Base-by-base conservation (phyloP, 78 protist genomes). In the Dictyostelium intermedium region DNA sequence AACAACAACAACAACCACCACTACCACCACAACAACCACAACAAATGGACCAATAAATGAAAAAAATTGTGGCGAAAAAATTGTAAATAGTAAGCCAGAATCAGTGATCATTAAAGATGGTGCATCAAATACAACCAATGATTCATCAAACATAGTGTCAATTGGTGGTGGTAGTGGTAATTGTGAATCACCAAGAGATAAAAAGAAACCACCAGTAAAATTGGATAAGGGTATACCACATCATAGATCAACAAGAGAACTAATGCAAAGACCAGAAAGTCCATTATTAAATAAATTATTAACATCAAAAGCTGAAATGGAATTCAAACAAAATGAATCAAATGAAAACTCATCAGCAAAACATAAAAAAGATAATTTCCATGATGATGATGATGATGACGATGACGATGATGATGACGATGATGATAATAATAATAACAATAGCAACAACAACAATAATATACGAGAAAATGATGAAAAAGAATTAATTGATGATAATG, bases 231-330 rank as follows among this genome's bases (percentile, higher is more conserved):
- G 74, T 25, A 82, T 82, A 20, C 86, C 86, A 8, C 70, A 56
- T 82, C 30, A 30, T 7, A 50, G 61, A 23, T 56, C 76, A 34
- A 60, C 86, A 13, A 82, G 86, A 60, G 63, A n/a, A 82, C 35
- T 82, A 30, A 35, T 45, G 45, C 32, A 60, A 56, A 30, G 41
- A 56, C 86, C 86, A 56, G 70, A 82, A 16, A 39, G 74, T 35
- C 86, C 60, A 25, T 27, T 34, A 30, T 0, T 50, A n/a, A 25
- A 79, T 18, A 37, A 79, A 25, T 25, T 25, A 25, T 45, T 27
- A 79, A 14, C 84, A 77, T 37, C 60, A 41, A 35, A 34, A 50
- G 84, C n/a, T 25, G 35, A 25, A 80, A 13, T 37, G 14, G 84
- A 66, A 66, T 27, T 66, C 11, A 66, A 66, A 27, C 30, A 23